Percentiles rank a stretch among this genome's conserved stretches.
Evolutionary conservation across 202 grass and related monocot species (phyloP).

Genomic region (Panicum hallii): DNA sequence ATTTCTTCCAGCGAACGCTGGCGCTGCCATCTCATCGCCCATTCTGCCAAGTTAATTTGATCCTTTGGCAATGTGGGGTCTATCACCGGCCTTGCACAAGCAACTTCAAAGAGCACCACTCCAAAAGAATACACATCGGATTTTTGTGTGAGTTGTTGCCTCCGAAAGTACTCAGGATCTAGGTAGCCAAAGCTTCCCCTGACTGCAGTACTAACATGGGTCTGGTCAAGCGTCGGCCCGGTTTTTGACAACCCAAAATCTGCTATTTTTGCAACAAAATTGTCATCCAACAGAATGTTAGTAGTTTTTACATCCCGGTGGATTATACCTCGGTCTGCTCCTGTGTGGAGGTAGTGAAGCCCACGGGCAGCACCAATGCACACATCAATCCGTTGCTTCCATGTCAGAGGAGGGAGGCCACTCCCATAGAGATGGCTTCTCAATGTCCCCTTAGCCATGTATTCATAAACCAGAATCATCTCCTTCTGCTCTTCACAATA

Average conservation of each 20-base stretch:
- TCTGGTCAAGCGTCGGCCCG: slow-evolving; percentile 89
- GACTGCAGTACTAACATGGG: slow-evolving; percentile 96
- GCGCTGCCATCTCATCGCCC: slow-evolving; percentile 94
- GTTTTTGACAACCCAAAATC: slow-evolving; percentile 92
- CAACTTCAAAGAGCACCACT: slow-evolving; percentile 92
- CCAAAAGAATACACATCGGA: slow-evolving; percentile 99
- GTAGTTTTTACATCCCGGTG: slow-evolving; percentile 97
- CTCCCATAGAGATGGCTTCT: slow-evolving; percentile 90
- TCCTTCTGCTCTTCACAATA: slow-evolving; percentile 96
- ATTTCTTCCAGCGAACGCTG: slow-evolving; percentile 81
- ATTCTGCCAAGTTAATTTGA: slow-evolving; percentile 96
- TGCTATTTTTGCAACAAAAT: slow-evolving; percentile 94
- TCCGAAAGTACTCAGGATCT: slow-evolving; percentile 91
- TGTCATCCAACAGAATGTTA: slow-evolving; percentile 89
- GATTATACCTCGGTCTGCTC: slow-evolving; percentile 87
- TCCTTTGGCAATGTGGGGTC: slow-evolving; percentile 87
- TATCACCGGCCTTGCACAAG: slow-evolving; percentile 88
- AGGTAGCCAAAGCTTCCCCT: slow-evolving; percentile 97
- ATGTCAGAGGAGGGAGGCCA: slow-evolving; percentile 69
- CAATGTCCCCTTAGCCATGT: slow-evolving; percentile 95
- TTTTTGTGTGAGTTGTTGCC: slow-evolving; percentile 94
- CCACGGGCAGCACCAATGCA: slow-evolving; percentile 90
- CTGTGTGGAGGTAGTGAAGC: slow-evolving; percentile 96
- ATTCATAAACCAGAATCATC: slow-evolving; percentile 95
- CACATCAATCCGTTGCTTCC: slow-evolving; percentile 84